Conservation (phyloP, 305 asterid genomes). For the Salvia sclarea region DNA sequence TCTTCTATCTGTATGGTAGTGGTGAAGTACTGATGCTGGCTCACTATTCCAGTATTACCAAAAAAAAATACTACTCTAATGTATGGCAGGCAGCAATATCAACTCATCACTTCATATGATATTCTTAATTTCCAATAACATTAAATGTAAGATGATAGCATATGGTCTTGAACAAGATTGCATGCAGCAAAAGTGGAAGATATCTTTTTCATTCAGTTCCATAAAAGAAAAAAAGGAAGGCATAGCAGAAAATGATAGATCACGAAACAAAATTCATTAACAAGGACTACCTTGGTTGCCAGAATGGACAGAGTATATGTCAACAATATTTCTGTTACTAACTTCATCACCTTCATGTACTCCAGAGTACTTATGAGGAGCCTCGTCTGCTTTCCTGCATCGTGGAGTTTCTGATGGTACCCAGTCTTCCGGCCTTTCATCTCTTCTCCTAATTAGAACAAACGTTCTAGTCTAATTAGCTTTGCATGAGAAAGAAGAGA, state of each 20-base stretch:
- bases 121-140: not conserved
- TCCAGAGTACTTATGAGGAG: conserved; percentile 40
- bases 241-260: not conserved
- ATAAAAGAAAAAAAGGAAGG: not conserved
- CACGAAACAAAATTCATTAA: not conserved
- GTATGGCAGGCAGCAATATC: not conserved
- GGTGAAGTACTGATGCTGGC: not conserved
- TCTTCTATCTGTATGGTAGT: not conserved
- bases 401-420: conserved; percentile 64
- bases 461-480: conserved; percentile 1
- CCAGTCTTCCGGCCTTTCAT: conserved; percentile 93
- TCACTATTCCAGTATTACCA: not conserved
- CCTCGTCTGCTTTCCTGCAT: conserved; percentile 32
- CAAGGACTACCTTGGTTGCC: conserved; percentile 40
- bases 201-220: not conserved
- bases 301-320: conserved; percentile 73
- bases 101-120: not conserved
- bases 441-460: conserved; percentile 53
- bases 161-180: not conserved
- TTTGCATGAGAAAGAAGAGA: conserved; percentile 2
- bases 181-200: conserved; percentile 1
- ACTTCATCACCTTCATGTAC: conserved; percentile 44
- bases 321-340: conserved; percentile 44
- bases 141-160: not conserved
- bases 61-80: conserved; percentile 6